A percentile compares a stretch with the other conserved stretches of the same genome.
Conservation (phyloP, 345 rosid species). For the Punica granatum region DNA sequence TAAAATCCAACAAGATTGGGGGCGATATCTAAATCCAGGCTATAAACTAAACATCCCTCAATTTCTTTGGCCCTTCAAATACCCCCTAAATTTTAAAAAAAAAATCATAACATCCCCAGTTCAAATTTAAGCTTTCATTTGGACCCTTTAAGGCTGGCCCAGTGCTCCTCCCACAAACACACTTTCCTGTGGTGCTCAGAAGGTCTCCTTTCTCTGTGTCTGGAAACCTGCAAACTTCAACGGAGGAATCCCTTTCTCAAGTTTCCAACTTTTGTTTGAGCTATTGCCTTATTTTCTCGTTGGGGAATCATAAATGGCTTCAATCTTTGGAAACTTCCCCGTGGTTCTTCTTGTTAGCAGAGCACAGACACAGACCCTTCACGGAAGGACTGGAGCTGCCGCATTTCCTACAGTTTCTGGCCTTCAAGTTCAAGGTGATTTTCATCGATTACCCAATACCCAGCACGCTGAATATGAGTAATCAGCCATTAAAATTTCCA, state of each 20-base stretch:
- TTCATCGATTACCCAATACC: background rate
- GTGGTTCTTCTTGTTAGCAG: constrained; percentile 30
- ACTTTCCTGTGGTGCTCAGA: background rate
- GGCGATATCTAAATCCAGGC: too few relatives aligned
- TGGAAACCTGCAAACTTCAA: background rate
- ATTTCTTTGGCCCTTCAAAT: too few relatives aligned
- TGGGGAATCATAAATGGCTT: constrained; percentile 37
- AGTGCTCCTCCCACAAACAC: too few relatives aligned
- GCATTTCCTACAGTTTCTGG: constrained; percentile 21
- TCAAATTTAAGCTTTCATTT: background rate
- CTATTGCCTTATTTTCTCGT: background rate
- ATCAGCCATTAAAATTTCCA: too few relatives aligned
- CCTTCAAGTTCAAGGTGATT: constrained; percentile 15
- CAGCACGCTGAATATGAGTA: background rate
- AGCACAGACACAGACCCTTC: constrained; percentile 33
- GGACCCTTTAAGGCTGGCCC: background rate
- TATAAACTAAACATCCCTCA: too few relatives aligned
- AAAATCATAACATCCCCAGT: background rate
- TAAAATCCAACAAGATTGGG: too few relatives aligned
- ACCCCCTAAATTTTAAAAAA: too few relatives aligned
- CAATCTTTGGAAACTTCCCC: constrained; percentile 39
- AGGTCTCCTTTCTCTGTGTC: background rate
- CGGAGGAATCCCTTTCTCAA: too few relatives aligned
- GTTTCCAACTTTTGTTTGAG: too few relatives aligned
- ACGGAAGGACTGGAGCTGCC: background rate